Percentiles rank a stretch among this genome's conserved stretches.
phyloP scores from a whole-genome alignment of 345 rosid genomes.

The Erysimum cheiranthoides region DNA sequence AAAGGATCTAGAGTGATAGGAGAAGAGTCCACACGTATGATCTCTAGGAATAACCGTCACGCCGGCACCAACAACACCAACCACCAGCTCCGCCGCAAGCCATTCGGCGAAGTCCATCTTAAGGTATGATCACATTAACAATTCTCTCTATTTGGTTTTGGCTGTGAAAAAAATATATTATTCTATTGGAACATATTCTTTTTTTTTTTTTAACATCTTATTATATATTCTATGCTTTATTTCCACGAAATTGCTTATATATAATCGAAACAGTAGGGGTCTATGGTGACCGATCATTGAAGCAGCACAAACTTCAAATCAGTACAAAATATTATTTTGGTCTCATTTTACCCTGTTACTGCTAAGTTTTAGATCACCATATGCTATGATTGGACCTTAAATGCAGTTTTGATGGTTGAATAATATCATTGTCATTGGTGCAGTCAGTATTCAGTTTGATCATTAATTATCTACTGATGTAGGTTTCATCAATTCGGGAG shows the following conservation, averaged over 20 bases:
- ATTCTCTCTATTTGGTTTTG: background rate
- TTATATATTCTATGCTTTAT: background rate
- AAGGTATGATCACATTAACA: constrained; percentile 8
- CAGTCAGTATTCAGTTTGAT: background rate
- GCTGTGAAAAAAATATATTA: background rate
- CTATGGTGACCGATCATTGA: too few species aligned
- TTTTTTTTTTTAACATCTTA: background rate
- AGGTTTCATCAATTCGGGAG: constrained; percentile 67
- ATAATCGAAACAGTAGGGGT: too few species aligned
- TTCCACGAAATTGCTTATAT: background rate
- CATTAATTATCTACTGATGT: constrained; percentile 1
- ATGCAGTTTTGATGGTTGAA: background rate
- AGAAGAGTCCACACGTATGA: constrained; percentile 69
- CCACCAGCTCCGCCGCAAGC: constrained; percentile 59
- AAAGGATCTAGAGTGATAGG: constrained; percentile 87
- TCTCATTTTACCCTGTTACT: too few species aligned
- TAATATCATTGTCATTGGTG: background rate
- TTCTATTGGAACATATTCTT: background rate
- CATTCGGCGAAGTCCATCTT: constrained; percentile 95
- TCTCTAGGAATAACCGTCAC: constrained; percentile 42
- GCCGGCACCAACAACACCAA: background rate
- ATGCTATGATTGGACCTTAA: background rate
- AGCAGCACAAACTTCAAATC: too few species aligned
- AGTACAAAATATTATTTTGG: too few species aligned
- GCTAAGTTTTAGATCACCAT: too few species aligned